Base-by-base conservation (phyloP, 352 stramenopile species). In the Phytophthora boehmeriae region DNA sequence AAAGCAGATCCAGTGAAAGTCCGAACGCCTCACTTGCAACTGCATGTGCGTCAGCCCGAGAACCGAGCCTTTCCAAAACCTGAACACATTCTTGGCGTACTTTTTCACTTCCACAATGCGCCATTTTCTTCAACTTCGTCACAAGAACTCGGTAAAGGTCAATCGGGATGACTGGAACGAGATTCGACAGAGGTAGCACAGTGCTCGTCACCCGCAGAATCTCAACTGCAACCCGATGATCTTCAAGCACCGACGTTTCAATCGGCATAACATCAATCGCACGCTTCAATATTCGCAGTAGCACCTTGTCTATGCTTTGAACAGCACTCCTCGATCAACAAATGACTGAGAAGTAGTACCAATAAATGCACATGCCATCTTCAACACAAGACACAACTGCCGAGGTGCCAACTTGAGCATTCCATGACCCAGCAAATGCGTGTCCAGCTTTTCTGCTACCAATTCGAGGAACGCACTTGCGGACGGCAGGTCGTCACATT, bases 311-410 rank as follows among this genome's bases (percentile, higher is more conserved):
- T 14, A 66, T n/a, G 56, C 19, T 45, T 17, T 69, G 32, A 17
- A 41, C 28, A 50, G 36, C 43, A 9, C 60, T 20, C 44, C 35
- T 50, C 14, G 54, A 54, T 32, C 43, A 54, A n/a, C 10, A 46
- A 49, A 39, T 25, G 23, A 39, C 9, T 55, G 42, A 55, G 39
- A 58, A 39, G 57, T 11, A 49, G 27, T 42, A 20, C 34, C 14
- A 43, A 73, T 49, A 45, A 79, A 74, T 35, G 59, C 43, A 20
- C 45, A 63, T 19, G 43, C 43, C 71, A 79, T 79, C 22, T 71
- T 76, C 30, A 79, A 9, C 20, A 76, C 19, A 16, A 79, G 66
- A 25, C 53, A 72, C 39, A 70, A 23, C 11, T 75, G 69, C 9
- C 65, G 69, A 66, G 38, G 51, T 19, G 22, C 60, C 54, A 74